Evolutionary conservation across 805 yeast species (phyloP), one percentile per base, ranked within the genome.

Genomic region (Cyberlindnera petersonii): DNA sequence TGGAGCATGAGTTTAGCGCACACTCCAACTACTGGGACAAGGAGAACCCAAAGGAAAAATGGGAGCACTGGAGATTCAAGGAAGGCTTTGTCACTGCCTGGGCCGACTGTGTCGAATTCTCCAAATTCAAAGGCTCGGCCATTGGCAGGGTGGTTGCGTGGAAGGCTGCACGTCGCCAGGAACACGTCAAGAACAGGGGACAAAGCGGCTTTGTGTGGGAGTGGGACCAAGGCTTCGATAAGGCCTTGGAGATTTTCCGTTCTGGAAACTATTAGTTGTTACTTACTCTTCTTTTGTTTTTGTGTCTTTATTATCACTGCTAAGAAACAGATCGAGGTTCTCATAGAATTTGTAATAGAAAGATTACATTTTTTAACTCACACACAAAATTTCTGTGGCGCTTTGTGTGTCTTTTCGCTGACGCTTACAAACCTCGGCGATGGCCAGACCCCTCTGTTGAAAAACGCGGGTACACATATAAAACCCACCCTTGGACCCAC

Each of bases 191-290:
- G 9, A 55, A 61, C 7, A 71, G 74, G 46, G 93, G 93, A 6
- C 51, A 63, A 6, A 71, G 81, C 50, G 66, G 66, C 11, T 74
- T 69, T 54, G 39, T 78, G 37, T 91, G 96, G 96, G 95, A 85
- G 60, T 91, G 86, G 83, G 87, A 82, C 20, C 94, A 83, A 50
- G 97, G 96, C 0, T 88, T 76, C 53, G 75, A 74, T 35, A 72
- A 73, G 33, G 97, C 87, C 0, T 49, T 75, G 49, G 29, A 45
- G 17, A 18, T 34, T 28, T 42, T 42, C 35, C 24, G 21, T 4
- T 24, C n/a, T 15, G 10, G 30, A 15, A 26, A 6, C 6, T 6
- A n/a, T n/a, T n/a, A n/a, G n/a, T n/a, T n/a, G n/a, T n/a, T n/a
- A n/a, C n/a, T n/a, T n/a, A n/a, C n/a, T n/a, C n/a, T n/a, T n/a